Base-by-base conservation (phyloP, 1,139 yeast species). In the Debaryomycetaceae sp. region DNA sequence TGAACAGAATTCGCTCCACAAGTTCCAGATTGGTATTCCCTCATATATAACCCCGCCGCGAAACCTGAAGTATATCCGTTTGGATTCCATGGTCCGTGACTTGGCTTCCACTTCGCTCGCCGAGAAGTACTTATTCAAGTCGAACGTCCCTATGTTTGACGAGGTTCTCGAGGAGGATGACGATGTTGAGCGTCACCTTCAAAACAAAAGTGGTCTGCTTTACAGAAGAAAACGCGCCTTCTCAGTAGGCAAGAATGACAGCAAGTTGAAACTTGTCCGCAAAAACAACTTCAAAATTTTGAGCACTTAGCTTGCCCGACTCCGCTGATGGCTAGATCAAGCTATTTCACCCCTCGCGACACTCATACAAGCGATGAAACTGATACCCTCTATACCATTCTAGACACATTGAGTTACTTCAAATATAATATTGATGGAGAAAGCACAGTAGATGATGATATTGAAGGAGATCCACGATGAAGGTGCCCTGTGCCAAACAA, bases 171-270 rank as follows among this genome's bases (percentile, higher is more conserved):
- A 16, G 16, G 18, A 22, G 7, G 31, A 43, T 26, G 66, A 61
- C 37, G 67, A 58, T 14, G 43, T 58, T 19, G 69, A 55, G 30
- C 16, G 39, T 7, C 39, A 42, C 20, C 38, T 54, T 28, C 42
- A 47, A 17, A 43, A 44, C 28, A 53, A 51, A 31, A 45, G 41
- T 26, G 29, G 44, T 15, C 26, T 44, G 18, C 42, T 50, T 23
- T 55, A 49, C 35, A 17, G 14, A 15, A 63, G 61, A 36, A 53
- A 49, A 30, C 49, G 71, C 35, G 56, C 70, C 9, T 42, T 56
- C 41, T 63, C 70, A 16, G 62, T 63, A 24, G 71, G 71, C 3
- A 58, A 53, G 31, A 65, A 65, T 41, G 63, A 56, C 26, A 46
- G 61, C 26, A 65, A 65, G 41, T 46, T 50, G 30, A 46, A 45